phyloP scores from a whole-genome alignment of 164 flowering plant species.

The Aristolochia contorta region DNA sequence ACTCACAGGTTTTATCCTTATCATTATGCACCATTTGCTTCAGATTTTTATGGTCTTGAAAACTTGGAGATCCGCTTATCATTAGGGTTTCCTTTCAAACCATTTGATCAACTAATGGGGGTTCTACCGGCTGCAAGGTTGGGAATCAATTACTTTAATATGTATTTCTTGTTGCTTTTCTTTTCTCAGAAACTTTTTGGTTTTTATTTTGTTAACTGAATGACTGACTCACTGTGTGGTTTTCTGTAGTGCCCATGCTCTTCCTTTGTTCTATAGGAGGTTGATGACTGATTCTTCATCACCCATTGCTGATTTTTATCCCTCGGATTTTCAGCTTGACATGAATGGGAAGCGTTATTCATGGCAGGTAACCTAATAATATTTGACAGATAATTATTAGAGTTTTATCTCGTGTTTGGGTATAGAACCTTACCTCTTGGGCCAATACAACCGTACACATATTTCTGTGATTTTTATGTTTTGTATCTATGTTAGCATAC shows the following conservation, averaged over 20 bases:
- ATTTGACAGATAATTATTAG: no score
- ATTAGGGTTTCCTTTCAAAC: slow-evolving; percentile 53
- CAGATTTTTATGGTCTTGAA: slow-evolving; percentile 39
- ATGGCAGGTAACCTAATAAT: slow-evolving; percentile 41
- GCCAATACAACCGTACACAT: no score
- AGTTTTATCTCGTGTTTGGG: no score
- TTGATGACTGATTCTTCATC: slow-evolving; percentile 47
- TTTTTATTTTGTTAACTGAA: not conserved
- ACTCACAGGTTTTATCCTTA: slow-evolving; percentile 56
- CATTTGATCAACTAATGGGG: slow-evolving; percentile 52
- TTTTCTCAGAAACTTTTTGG: no score
- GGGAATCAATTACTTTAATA: not conserved
- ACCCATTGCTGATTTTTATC: slow-evolving; percentile 51
- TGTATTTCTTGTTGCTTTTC: no score
- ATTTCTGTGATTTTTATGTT: no score
- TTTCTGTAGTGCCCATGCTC: slow-evolving; percentile 49
- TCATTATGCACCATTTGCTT: slow-evolving; percentile 68
- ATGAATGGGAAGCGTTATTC: slow-evolving; percentile 38
- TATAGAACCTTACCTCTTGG: no score
- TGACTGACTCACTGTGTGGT: not conserved
- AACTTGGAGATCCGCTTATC: slow-evolving; percentile 30
- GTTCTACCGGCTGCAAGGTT: slow-evolving; percentile 65
- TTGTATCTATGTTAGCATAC: no score
- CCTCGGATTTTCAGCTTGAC: slow-evolving; percentile 51
- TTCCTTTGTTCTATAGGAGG: slow-evolving; percentile 38